Conservation (phyloP, 2,329 filamentous ascomycete species). For the Pestalotiopsis sp. region DNA sequence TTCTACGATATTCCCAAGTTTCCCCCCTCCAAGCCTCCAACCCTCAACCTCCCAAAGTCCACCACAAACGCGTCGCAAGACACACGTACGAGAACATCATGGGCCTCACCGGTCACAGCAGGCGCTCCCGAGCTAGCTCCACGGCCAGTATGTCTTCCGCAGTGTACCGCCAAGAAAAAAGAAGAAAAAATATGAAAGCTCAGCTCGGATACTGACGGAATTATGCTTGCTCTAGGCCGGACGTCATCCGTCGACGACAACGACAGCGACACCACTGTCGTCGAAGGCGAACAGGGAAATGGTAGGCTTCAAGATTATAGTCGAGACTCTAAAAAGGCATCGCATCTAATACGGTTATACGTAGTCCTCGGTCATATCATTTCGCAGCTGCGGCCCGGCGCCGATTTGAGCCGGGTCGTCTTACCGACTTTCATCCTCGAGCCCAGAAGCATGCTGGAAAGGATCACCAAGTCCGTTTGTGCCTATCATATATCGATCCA, state of each 20-base stretch:
- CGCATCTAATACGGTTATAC: conserved; percentile 17
- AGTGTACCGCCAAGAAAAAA: neutral
- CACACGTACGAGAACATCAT: conserved; percentile 7
- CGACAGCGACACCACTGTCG: conserved; percentile 76
- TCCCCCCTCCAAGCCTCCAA: neutral
- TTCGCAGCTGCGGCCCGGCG: conserved; percentile 91
- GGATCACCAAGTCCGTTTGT: conserved; percentile 87
- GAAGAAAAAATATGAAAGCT: neutral
- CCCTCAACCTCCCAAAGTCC: neutral
- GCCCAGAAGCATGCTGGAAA: conserved; percentile 95
- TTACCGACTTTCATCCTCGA: conserved; percentile 98
- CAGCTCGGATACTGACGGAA: conserved; percentile 4
- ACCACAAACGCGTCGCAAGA: neutral
- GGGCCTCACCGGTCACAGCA: conserved; percentile 12
- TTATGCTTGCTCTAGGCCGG: conserved; percentile 23
- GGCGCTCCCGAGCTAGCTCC: conserved; percentile 7
- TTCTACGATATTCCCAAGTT: neutral
- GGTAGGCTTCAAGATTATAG: conserved; percentile 56
- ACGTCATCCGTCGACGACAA: conserved; percentile 54
- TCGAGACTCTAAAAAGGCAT: conserved; percentile 4
- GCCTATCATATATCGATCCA: neutral
- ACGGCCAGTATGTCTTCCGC: conserved; percentile 13
- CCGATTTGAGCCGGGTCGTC: conserved; percentile 91
- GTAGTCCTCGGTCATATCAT: conserved; percentile 95
- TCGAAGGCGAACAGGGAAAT: conserved; percentile 93